Percentiles rank a stretch among this genome's conserved stretches.
phyloP scores from a whole-genome alignment of 1,284 basidiomycete genomes.

The Ustilago loliicola region DNA sequence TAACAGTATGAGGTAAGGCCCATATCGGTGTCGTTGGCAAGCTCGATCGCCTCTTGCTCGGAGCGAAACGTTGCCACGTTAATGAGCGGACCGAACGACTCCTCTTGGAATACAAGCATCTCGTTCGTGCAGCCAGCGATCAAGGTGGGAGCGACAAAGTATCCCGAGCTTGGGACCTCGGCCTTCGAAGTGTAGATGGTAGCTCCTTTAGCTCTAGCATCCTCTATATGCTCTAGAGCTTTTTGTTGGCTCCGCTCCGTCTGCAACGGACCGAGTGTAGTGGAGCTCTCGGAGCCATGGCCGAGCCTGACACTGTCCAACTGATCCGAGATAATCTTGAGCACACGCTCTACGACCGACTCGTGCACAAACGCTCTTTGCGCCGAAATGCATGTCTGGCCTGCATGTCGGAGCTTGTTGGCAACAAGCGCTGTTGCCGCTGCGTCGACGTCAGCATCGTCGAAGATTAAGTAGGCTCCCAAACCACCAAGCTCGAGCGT shows the following conservation, averaged over 20 bases:
- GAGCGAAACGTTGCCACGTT: constrained; percentile 82
- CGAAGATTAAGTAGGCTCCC: constrained; percentile 93
- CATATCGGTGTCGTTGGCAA: constrained; percentile 86
- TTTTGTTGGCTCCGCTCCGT: constrained; percentile 88
- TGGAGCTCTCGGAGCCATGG: constrained; percentile 81
- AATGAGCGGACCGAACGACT: constrained; percentile 71
- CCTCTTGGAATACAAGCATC: constrained; percentile 72
- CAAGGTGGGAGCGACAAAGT: constrained; percentile 88
- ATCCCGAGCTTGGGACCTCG: constrained; percentile 77
- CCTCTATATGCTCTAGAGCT: constrained; percentile 86
- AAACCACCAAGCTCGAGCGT: constrained; percentile 77
- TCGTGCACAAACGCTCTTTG: constrained; percentile 76
- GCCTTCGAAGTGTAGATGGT: constrained; percentile 81
- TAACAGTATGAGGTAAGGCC: constrained; percentile 79
- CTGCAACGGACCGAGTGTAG: constrained; percentile 93
- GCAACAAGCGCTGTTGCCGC: constrained; percentile 87
- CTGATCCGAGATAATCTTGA: constrained; percentile 81
- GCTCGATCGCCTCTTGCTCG: constrained; percentile 88
- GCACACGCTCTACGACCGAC: constrained; percentile 81
- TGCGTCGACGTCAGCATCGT: constrained; percentile 92
- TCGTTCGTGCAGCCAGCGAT: constrained; percentile 82
- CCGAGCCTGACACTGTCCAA: constrained; percentile 92
- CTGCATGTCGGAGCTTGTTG: constrained; percentile 91
- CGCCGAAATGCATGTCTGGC: constrained; percentile 85
- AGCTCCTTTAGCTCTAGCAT: constrained; percentile 86